Base-by-base conservation (phyloP, 1,139 yeast species). In the Candida neerlandica region DNA sequence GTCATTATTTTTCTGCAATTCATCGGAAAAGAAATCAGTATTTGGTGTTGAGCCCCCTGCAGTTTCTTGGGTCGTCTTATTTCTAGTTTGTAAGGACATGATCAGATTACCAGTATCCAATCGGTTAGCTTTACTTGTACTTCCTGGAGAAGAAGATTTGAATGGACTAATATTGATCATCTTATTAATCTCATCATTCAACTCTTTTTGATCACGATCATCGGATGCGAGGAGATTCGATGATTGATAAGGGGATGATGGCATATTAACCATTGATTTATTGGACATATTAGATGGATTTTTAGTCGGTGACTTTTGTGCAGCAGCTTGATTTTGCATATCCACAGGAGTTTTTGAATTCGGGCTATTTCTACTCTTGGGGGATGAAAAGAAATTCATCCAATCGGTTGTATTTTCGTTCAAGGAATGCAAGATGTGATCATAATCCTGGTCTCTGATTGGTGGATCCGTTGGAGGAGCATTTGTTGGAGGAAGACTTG, bases 351-450 rank as follows among this genome's bases (percentile, higher is more conserved):
- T 73, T 34, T 73, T 72, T 11, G 69, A 61, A 57, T 75, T 79
- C 37, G 65, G 70, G 42, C 81, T 80, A 2, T 81, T 72, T n/a
- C 53, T 55, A 41, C 76, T 80, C 47, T 69, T 72, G 5, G 82
- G 80, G 0, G 82, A 73, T 14, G 79, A 74, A n/a, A 69, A 66
- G 45, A 75, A 73, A 49, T 64, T 67, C 55, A 73, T 69, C 81
- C 80, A 76, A 34, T 59, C 65, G 44, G 41, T 4, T 58, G 62
- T 47, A 61, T 64, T 44, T 27, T 50, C 49, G 26, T 49, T 41
- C 47, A 74, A 73, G 2, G 79, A 73, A 51, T 67, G 67, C 5
- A 64, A 65, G 49, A 75, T 67, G 69, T 63, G 64, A 49, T 76
- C 80, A 51, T 75, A 73, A 23, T 71, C 77, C 15, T 60, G 63